Evolutionary conservation across 106 monocot species (phyloP).

Genomic region (Apostasia ramifera): DNA sequence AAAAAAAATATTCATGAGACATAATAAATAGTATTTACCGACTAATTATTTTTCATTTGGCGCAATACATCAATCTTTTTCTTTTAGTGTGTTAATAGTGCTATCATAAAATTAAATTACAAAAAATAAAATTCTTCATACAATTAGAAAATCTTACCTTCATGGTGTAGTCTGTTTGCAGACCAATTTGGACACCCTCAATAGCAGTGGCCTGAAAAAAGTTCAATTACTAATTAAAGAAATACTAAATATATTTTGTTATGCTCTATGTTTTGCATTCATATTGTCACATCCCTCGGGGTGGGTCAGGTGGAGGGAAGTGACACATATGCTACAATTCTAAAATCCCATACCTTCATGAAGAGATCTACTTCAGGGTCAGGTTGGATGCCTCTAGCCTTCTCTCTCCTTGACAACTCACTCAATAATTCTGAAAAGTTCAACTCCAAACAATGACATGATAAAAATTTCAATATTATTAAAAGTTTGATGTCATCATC

Average conservation of each 20-base stretch:
- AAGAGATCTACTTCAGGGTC: conserved; percentile 79
- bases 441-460: not conserved
- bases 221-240: not conserved
- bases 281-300: not conserved
- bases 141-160: conserved; percentile 22
- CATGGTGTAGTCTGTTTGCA: conserved; percentile 71
- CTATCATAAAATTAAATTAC: no score
- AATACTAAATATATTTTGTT: not conserved
- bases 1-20: not conserved
- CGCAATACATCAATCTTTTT: no score
- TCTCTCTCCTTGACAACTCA: conserved; percentile 60
- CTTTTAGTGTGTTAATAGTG: no score
- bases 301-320: not conserved
- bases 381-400: conserved; percentile 45
- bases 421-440: conserved; percentile 39
- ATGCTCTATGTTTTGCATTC: not conserved
- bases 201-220: conserved; percentile 48
- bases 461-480: not conserved
- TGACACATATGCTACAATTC: not conserved
- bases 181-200: conserved; percentile 35
- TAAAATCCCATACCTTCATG: conserved; percentile 57
- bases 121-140: not conserved
- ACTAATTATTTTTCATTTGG: no score
- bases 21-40: not conserved
- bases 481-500: not conserved